Evolutionary conservation across 176 grass and related monocot genomes (phyloP), one percentile per base, ranked within the genome.

Genomic region (Melocanna baccifera): DNA sequence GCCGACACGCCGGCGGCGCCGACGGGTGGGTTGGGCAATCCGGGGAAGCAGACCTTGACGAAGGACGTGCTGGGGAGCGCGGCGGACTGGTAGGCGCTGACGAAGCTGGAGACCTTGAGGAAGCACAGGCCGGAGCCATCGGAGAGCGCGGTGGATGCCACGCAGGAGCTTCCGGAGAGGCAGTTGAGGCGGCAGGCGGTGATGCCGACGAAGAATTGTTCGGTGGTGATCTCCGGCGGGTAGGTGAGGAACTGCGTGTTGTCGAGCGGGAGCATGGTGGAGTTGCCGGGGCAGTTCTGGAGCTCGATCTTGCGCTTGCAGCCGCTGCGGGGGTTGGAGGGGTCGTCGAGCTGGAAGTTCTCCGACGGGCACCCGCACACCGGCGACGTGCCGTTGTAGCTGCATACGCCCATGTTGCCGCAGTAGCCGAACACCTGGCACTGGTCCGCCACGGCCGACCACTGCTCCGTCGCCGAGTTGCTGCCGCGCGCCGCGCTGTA

Each of bases 391-490:
- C 89, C 84, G 71, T 99, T 99, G 87, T 96, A 99, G 25, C 81
- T 77, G 86, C 96, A 99, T 26, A 99, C 76, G 63, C 96, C 96
- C 80, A 90, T 94, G 81, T 94, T 91, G 43, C 96, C 96, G 82
- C 96, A 99, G 80, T 87, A 99, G 41, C 93, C 96, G 82, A 99
- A 99, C n/a, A 99, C 93, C 75, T 92, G 58, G 80, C 96, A 99
- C 77, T 99, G 96, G 91, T 99, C 91, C 13, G 89, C 86, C 51
- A 99, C 91, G 4, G 96, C 96, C 0, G 93, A 99, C 96, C 96
- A 99, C 74, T 91, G 84, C 36, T 85, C 87, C 12, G 20, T 12
- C 19, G 76, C 6, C 37, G 22, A 2, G 87, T 77, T 59, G 67
- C 81, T 86, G 79, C 96, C 96, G 1, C 80, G 56, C 12, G 11